Base-by-base conservation (phyloP, 129 eudicot species). In the Flaveria linearis region DNA sequence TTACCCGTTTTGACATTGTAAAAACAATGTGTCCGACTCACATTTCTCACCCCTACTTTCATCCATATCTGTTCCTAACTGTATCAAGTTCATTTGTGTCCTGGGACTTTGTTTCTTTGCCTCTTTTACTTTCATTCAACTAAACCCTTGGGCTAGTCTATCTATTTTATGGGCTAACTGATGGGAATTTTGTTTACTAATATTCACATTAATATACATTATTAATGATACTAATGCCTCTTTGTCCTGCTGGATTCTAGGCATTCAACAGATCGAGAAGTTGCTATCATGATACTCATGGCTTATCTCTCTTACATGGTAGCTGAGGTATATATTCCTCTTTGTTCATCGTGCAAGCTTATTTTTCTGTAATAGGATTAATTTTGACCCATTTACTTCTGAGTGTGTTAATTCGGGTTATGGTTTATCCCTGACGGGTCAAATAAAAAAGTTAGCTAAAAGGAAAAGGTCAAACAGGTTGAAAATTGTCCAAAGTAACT, bases 261-360 rank as follows among this genome's bases (percentile, higher is more conserved):
- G 83, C 93, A 91, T 76, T 91, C 97, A 13, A 91, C 97, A 0
- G 93, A 88, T 74, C 87, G 93, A 26, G 97, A 91, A 76, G 91
- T 91, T 83, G 93, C 97, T 22, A 76, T 91, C 30, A 86, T 91
- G 93, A 88, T 91, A 55, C 93, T 91, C 75, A 88, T 91, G 93
- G 93, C 97, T 33, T 88, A 91, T 80, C 81, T 91, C 33, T 88
- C 97, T 1, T 91, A 91, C 62, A 79, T 88, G 86, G 80, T 86
- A 63, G 96, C 96, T 65, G 93, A 90, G 84, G 96, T 90, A 52
- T 81, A 83, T 14, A 72, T 71, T 43, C 41, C 25, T 26, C 72
- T 55, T 69, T 28, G 1, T 11, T 61, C 20, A 47, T 64, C 58
- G 52, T 55, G 28, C 71, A 50, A 25, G 10, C 41, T 50, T 73